A percentile compares a stretch with the other conserved stretches of the same genome.
Conservation (phyloP, 129 eudicot species). For the Flaveria brownii region DNA sequence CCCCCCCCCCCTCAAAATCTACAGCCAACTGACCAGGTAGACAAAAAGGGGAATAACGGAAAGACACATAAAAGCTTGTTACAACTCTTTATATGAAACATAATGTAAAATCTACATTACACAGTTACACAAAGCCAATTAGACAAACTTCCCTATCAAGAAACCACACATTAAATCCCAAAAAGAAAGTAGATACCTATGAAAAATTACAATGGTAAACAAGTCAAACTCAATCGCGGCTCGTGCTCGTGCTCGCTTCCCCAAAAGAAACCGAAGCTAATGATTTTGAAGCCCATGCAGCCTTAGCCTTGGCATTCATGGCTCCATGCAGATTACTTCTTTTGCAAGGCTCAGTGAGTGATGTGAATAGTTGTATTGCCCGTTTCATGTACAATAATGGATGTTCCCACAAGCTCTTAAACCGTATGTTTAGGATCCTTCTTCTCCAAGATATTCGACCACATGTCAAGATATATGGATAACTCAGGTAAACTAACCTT, state of each 20-base stretch:
- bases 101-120: constrained; percentile 31
- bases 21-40: neutral
- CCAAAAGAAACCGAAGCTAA: constrained; percentile 83
- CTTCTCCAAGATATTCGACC: constrained; percentile 63
- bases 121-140: constrained; percentile 8
- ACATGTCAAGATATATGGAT: constrained; percentile 43
- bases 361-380: constrained; percentile 52
- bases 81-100: constrained; percentile 25
- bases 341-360: constrained; percentile 68
- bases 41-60: neutral
- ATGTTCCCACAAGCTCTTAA: constrained; percentile 69
- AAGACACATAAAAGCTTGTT: neutral
- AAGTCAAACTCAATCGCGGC: constrained; percentile 31
- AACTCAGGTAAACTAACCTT: constrained; percentile 48
- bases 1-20: neutral
- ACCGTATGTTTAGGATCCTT: constrained; percentile 40
- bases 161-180: constrained; percentile 5
- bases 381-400: constrained; percentile 57
- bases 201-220: constrained; percentile 7
- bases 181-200: constrained; percentile 10
- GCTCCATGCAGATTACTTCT: constrained; percentile 91
- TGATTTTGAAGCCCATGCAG: constrained; percentile 91
- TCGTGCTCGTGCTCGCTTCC: constrained; percentile 51
- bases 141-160: constrained; percentile 29
- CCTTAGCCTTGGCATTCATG: constrained; percentile 60